Base-by-base conservation (phyloP, 1,284 basidiomycete species). In the Exobasidium rhododendri region DNA sequence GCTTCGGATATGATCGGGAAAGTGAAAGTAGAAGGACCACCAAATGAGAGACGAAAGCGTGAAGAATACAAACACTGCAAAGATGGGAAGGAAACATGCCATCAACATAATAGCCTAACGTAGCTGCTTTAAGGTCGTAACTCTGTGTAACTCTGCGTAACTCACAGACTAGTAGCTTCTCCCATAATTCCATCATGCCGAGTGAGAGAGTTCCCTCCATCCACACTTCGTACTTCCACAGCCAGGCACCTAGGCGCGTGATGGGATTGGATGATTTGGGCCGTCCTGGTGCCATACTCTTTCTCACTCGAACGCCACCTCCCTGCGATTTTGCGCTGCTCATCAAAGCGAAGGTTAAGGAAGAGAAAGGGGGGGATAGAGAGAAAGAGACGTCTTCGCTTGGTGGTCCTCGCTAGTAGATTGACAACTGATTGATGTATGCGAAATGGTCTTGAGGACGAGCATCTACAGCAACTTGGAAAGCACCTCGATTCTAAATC, bases 161-260 rank as follows among this genome's bases (percentile, higher is more conserved):
- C 47, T 50, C 47, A 50, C 47, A 50, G 47, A 50, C 14, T 24
- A 50, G 47, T 10, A 24, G 29, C 20, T 50, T 50, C 29, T 50
- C 47, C 47, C 47, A 50, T 14, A 50, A 50, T 31, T 50, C 47
- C 24, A 50, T 24, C 47, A 50, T 50, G 29, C 24, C 47, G 10
- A 50, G 20, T 10, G 24, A 26, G 20, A 20, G 7, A 20, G 20
- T 50, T 7, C 47, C 47, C 20, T 50, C 47, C 10, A 50, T 26
- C 47, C 47, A 50, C 10, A 50, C 29, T 14, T 50, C 22, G 20
- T 50, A 50, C 24, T 24, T 24, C 47, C 47, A 50, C 7, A 50
- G 7, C 35, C 35, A 40, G 17, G 35, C 35, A 10, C 7, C 17
- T 17, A 40, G 35, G 7, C 35, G 35, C 17, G 35, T 40, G 10